A percentile compares a stretch with the other conserved stretches of the same genome.
Conservation (phyloP, 169 alveolate species). For the Cryptosporidium ubiquitum region DNA sequence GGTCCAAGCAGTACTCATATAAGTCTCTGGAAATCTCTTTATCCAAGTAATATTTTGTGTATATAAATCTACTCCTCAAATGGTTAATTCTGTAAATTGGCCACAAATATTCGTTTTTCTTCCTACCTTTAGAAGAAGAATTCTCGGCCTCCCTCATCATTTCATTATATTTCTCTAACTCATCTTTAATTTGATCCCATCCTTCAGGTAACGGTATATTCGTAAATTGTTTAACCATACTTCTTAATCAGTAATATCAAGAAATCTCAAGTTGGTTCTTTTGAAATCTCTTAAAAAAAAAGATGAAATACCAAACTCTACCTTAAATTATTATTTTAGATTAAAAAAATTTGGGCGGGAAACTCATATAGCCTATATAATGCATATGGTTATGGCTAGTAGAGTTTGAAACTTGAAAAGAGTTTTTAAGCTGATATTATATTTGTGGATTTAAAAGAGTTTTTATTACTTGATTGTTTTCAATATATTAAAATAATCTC, state of each 20-base stretch:
- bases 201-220: conserved; percentile 90
- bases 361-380: background rate
- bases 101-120: conserved; percentile 96
- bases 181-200: conserved; percentile 93
- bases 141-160: conserved; percentile 96
- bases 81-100: conserved; percentile 96
- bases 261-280: background rate
- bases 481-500: background rate
- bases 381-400: background rate
- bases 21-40: conserved; percentile 95
- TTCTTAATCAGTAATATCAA: background rate
- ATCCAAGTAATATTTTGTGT: conserved; percentile 91
- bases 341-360: background rate
- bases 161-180: conserved; percentile 90
- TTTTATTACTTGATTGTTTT: too few species aligned
- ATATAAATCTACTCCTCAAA: conserved; percentile 94
- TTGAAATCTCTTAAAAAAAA: background rate
- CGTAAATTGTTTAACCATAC: conserved; percentile 82
- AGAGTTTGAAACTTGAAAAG: too few species aligned
- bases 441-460: background rate
- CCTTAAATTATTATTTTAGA: background rate
- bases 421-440: too few species aligned
- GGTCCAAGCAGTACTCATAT: conserved; percentile 95
- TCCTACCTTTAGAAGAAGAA: conserved; percentile 93
- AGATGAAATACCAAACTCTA: background rate